A percentile compares a stretch with the other conserved stretches of the same genome.
These are phyloP conservation scores for Panaeolus cyanescens DNA, from an alignment of 768 basidiomycete genomes.

Conservation along the genomic window DNA sequence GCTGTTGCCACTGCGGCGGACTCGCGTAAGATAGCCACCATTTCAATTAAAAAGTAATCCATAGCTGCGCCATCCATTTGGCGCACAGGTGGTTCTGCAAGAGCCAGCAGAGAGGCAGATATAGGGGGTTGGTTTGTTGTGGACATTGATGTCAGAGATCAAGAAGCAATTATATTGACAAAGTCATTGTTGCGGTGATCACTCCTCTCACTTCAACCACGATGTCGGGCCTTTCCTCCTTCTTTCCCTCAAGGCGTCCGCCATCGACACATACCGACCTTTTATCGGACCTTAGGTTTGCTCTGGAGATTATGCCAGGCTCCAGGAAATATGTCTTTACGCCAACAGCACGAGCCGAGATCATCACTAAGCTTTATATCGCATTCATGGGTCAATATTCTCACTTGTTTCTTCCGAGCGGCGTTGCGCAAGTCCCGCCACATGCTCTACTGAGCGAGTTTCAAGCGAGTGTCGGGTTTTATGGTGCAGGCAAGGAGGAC, in stretches of 20 bases:
- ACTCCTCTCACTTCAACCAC: constrained; percentile 16
- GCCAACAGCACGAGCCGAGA: constrained; percentile 72
- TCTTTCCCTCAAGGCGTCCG: constrained; percentile 25
- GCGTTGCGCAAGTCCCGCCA: constrained; percentile 61
- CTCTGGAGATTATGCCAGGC: constrained; percentile 80
- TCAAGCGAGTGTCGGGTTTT: constrained; percentile 58
- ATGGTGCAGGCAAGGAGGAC: constrained; percentile 61
- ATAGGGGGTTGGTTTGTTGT: constrained; percentile 18
- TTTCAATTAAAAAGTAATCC: constrained; percentile 87
- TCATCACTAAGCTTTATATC: constrained; percentile 79
- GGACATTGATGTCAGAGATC: constrained; percentile 21
- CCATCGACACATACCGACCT: constrained; percentile 43
- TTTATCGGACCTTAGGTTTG: constrained; percentile 71
- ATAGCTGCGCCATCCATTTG: constrained; percentile 69
- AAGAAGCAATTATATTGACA: constrained; percentile 8
- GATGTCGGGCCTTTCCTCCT: constrained; percentile 23
- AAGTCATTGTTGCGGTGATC: constrained; percentile 5
- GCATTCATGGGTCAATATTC: constrained; percentile 81
- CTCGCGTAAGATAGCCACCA: constrained; percentile 70
- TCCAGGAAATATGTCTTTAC: constrained; percentile 79
- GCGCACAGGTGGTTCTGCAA: constrained; percentile 65
- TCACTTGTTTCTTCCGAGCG: constrained; percentile 70
- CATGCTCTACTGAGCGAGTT: constrained; percentile 70
- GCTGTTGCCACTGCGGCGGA: constrained; percentile 75
- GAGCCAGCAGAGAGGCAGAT: constrained; percentile 38